A percentile compares a stretch with the other conserved stretches of the same genome.
phyloP scores from a whole-genome alignment of 164 flowering plant species.

The Sextonia rubra region DNA sequence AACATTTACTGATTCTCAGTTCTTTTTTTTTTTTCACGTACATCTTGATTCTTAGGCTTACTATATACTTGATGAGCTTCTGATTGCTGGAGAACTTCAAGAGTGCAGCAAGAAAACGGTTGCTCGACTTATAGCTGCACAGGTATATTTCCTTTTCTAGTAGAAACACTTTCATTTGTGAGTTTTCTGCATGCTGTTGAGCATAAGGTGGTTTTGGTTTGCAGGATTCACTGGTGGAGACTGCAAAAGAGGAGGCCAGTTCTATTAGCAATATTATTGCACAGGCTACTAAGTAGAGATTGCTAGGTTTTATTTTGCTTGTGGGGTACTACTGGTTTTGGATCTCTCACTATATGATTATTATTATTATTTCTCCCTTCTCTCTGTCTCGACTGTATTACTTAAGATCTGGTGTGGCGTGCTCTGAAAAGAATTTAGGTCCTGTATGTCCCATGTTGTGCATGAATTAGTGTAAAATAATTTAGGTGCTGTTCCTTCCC shows the following conservation, averaged over 20 bases:
- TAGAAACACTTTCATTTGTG: background rate
- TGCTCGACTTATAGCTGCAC: slow-evolving; percentile 77
- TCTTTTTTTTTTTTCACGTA: background rate
- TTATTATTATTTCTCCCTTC: background rate
- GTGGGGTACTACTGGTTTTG: background rate
- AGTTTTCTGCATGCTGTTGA: background rate
- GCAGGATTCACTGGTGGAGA: slow-evolving; percentile 88
- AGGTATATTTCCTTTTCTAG: slow-evolving; percentile 33
- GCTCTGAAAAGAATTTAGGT: background rate
- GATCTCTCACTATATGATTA: background rate
- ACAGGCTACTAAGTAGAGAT: slow-evolving; percentile 70
- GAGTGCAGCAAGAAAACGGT: slow-evolving; percentile 93
- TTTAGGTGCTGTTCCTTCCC: background rate
- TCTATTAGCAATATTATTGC: slow-evolving; percentile 81
- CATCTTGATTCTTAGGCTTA: slow-evolving; percentile 50
- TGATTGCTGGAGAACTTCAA: slow-evolving; percentile 92
- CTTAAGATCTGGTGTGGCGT: background rate
- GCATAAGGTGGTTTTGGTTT: slow-evolving; percentile 18
- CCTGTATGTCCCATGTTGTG: background rate
- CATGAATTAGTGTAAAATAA: background rate
- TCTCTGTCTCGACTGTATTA: background rate
- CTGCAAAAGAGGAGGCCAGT: slow-evolving; percentile 84
- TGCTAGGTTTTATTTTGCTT: background rate
- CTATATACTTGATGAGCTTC: slow-evolving; percentile 73
- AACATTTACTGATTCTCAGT: background rate